Conservation (phyloP, 202 grass and related monocot species). For the Carex arenaria region DNA sequence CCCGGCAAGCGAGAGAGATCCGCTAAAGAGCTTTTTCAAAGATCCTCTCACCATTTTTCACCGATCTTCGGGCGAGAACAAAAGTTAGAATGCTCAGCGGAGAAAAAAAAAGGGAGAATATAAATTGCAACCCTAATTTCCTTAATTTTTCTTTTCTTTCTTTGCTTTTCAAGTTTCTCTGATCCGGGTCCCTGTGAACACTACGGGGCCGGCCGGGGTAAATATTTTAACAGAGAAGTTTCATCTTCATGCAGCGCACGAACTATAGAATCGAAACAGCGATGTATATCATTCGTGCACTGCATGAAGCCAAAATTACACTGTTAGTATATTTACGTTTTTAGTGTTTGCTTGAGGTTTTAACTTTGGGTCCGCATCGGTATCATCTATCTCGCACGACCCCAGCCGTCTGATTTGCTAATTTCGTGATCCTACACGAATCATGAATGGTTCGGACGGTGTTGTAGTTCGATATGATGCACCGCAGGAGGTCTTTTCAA, state of each 20-base stretch:
- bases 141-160: neutral
- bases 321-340: neutral
- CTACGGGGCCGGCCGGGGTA: neutral
- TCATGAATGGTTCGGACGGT: neutral
- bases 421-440: neutral
- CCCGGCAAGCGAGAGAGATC: slow-evolving; percentile 68
- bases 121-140: slow-evolving; percentile 15
- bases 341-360: neutral
- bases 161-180: neutral
- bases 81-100: neutral
- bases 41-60: slow-evolving; percentile 73
- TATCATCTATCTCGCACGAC: neutral
- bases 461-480: too few species aligned
- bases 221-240: too few species aligned
- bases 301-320: too few species aligned
- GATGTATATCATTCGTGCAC: too few species aligned
- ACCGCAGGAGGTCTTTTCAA: too few species aligned
- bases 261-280: too few species aligned
- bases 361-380: neutral
- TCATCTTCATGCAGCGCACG: too few species aligned
- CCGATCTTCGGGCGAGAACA: neutral
- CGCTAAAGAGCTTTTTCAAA: slow-evolving; percentile 50
- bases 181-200: neutral
- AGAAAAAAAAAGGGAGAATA: neutral
- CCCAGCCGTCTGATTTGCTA: neutral